Base-by-base conservation (phyloP, 805 yeast genomes). In the Barnettozyma botsteinii region DNA sequence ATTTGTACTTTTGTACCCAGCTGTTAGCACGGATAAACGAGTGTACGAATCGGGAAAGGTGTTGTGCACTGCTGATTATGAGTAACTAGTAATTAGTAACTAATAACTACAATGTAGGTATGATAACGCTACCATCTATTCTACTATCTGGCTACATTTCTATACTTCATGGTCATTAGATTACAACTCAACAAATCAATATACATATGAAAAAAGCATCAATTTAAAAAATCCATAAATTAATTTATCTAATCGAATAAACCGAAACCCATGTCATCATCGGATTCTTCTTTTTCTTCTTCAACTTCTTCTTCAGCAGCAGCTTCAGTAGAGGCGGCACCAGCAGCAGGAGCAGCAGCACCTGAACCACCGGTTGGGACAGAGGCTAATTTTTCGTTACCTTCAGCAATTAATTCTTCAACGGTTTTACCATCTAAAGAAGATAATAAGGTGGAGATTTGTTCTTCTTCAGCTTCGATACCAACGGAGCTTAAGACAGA, bases 321-420 rank as follows among this genome's bases (percentile, higher is more conserved):
- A 44, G 70, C 93, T 52, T 72, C 87, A 55, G 75, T 84, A 53
- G 77, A 80, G 66, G 70, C 85, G 61, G 75, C 81, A 60, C 81
- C 81, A 59, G 82, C 77, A 56, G 84, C 81, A 63, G 78, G 73
- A 59, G 83, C 69, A 57, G 93, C 72, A 62, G 87, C 78, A 69
- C 93, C 95, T 69, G 96, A 93, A 74, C 95, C 97, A 70, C 96
- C 97, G 63, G 96, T 61, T 72, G 98, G 97, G 56, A 91, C 94
- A 57, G 98, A 81, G 59, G 98, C 94, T 67, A 93, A 85, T 79
- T 93, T 93, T 74, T 83, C 73, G 72, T 84, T 73, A 78, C 98
- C 98, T 75, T 81, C 93, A 61, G 95, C 84, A 61, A 93, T 80
- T 73, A 93, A 81, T 66, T 86, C 96, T 57, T 72, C 79, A 60